A percentile compares a stretch with the other conserved stretches of the same genome.
These are phyloP conservation scores for Priceomyces fermenticarens DNA, from an alignment of 805 yeast genomes.

Conservation along the genomic window DNA sequence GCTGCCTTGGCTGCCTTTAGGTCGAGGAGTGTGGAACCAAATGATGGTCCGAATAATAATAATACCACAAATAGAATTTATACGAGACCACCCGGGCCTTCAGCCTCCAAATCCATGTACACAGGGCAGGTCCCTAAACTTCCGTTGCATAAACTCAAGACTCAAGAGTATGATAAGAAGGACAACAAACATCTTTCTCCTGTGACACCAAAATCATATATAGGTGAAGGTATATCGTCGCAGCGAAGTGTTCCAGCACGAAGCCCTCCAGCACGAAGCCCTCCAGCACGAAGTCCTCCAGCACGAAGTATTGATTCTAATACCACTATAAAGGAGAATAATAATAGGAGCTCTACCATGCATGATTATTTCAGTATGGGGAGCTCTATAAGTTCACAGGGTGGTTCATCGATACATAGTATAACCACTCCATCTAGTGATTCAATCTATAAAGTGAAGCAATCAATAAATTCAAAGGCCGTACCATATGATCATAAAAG, in stretches of 20 bases:
- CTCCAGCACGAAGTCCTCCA: neutral
- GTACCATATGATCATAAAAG: conserved; percentile 9
- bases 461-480: conserved; percentile 21
- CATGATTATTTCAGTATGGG: neutral
- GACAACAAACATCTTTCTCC: neutral
- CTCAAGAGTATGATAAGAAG: too few relatives aligned
- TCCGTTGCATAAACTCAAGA: too few relatives aligned
- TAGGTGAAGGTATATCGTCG: neutral
- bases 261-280: neutral
- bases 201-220: neutral
- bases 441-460: conserved; percentile 14
- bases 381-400: neutral
- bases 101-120: too few relatives aligned
- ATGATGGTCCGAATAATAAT: neutral
- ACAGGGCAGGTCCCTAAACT: too few relatives aligned
- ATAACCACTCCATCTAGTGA: neutral
- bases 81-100: too few relatives aligned
- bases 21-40: conserved; percentile 9
- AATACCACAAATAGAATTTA: neutral
- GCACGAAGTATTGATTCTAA: neutral
- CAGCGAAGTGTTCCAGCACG: neutral
- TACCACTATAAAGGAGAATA: neutral
- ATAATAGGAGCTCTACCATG: neutral
- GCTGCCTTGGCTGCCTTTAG: conserved; percentile 46
- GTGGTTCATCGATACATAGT: neutral